Evolutionary conservation across 1,284 basidiomycete genomes (phyloP), one percentile per base, ranked within the genome.

Genomic region (Leccinum ponderosum): DNA sequence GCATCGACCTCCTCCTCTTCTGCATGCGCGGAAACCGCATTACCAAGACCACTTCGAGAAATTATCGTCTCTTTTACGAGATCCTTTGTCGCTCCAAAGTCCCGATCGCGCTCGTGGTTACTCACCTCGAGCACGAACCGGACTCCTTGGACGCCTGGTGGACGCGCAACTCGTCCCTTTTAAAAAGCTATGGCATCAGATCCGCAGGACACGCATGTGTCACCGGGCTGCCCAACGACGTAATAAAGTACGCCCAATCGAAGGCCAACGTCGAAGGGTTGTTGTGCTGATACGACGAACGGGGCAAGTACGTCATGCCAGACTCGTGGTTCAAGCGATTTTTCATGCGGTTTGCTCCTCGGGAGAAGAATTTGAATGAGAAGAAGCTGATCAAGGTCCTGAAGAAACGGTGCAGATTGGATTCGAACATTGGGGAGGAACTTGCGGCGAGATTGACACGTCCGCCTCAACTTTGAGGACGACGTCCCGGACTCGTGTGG

Each of bases 1-100:
- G 76, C 1, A 37, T 80, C n/a, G 71, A 68, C 65, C 73, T 78
- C 42, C 70, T 79, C 17, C 67, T 79, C 15, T 78, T 75, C 57
- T 76, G 73, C 58, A 71, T 76, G 47, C 71, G 74, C 33, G 75
- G 71, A 2, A 61, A 70, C 22, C 22, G 22, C 22, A 22, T 22
- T 4, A 69, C 68, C 0, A 66, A 66, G 6, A 71, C 69, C 6
- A 63, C 67, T 17, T 68, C 73, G 50, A 64, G 64, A 59, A 79
- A 80, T 55, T 80, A 76, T 64, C 59, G 65, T 12, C 54, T 77
- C 6, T 78, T 79, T 57, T 66, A 65, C 37, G 68, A 72, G 20
- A 69, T 72, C 14, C 69, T 79, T 8, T 79, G 75, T 52, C 59
- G 69, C 11, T 61, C 61, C 3, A 58, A 65, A 4, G 74, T 79